Base-by-base conservation (phyloP, 2,329 filamentous ascomycete species). In the Cladosporium austrohemisphaericum region DNA sequence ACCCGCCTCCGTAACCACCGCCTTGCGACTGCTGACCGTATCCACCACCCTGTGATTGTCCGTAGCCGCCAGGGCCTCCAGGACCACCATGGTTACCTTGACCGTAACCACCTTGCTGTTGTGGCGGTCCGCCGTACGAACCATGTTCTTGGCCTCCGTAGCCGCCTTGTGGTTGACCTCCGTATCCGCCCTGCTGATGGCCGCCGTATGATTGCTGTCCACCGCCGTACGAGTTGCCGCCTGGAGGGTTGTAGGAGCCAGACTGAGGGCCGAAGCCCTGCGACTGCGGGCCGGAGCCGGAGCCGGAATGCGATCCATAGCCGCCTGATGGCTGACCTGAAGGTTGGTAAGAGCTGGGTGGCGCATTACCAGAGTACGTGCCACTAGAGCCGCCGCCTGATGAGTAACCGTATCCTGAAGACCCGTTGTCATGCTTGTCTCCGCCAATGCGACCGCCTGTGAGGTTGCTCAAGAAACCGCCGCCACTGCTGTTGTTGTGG, bases 321-420 rank as follows among this genome's bases (percentile, higher is more conserved):
- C 53, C 52, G 5, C 38, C 33, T 14, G 25, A 38, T 2, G 33
- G 23, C 25, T 26, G 22, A 13, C 44, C 44, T 11, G 35, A 37
- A 3, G 44, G 44, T 43, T 66, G 62, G 51, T 70, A 70, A 5
- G 62, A 59, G 10, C 59, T 51, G 14, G 67, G 59, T 10, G 68
- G 68, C 28, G 65, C 66, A 20, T 62, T 57, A 19, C 67, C 68
- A 19, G 57, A 59, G 51, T 70, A 70, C 40, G 64, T 63, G 19
- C 65, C 63, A 13, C 56, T 54, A 25, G 57, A 57, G 13, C 54
- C 56, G 32, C 60, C 64, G 16, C 43, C 32, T 32, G 60, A 61
- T 11, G 64, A 64, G 52, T 70, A 70, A 14, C 67, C 68, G 49
- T 69, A 69, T 41, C 31, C 32, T 6, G 40, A 31, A 14, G 41